phyloP scores from a whole-genome alignment of 176 grass and related monocot genomes.

The Calamus simplicifolius region DNA sequence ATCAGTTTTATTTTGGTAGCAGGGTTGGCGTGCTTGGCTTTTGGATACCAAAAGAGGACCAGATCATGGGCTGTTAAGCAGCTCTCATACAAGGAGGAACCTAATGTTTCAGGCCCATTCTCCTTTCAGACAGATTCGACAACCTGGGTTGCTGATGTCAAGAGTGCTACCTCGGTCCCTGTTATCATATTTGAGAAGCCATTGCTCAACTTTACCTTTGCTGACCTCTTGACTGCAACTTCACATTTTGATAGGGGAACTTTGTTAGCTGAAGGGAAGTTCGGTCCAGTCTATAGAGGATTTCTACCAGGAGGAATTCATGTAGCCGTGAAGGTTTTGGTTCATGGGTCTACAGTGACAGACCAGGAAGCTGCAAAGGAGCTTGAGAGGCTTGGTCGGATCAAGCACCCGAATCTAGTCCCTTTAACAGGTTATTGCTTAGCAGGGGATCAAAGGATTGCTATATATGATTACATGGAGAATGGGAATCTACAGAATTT shows the following conservation, averaged over 20 bases:
- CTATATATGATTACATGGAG: conserved; percentile 98
- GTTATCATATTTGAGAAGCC: conserved; percentile 98
- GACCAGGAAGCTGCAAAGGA: conserved; percentile 70
- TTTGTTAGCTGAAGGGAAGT: conserved; percentile 80
- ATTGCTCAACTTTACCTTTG: conserved; percentile 69
- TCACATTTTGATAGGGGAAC: conserved; percentile 87
- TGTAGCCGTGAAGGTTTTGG: conserved; percentile 75
- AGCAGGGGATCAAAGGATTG: conserved; percentile 78
- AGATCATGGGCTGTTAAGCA: conserved; percentile 51
- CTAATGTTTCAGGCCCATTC: conserved; percentile 65
- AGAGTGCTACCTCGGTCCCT: conserved; percentile 74
- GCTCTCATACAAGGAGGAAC: conserved; percentile 54
- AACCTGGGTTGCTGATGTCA: conserved; percentile 88
- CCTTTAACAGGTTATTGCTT: conserved; percentile 84
- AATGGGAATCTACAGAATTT: conserved; percentile 88
- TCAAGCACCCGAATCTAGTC: conserved; percentile 86
- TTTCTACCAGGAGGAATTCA: conserved; percentile 85
- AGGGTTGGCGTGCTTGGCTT: conserved; percentile 44
- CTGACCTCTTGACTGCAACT: conserved; percentile 68
- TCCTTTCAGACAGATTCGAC: conserved; percentile 78
- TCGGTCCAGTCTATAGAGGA: conserved; percentile 81
- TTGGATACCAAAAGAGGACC: conserved; percentile 29
- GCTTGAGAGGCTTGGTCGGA: conserved; percentile 73
- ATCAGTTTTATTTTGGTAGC: conserved; percentile 46
- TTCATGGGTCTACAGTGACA: conserved; percentile 60